Evolutionary conservation across 768 basidiomycete species (phyloP), one percentile per base, ranked within the genome.

Genomic region (Galerina sulciceps): DNA sequence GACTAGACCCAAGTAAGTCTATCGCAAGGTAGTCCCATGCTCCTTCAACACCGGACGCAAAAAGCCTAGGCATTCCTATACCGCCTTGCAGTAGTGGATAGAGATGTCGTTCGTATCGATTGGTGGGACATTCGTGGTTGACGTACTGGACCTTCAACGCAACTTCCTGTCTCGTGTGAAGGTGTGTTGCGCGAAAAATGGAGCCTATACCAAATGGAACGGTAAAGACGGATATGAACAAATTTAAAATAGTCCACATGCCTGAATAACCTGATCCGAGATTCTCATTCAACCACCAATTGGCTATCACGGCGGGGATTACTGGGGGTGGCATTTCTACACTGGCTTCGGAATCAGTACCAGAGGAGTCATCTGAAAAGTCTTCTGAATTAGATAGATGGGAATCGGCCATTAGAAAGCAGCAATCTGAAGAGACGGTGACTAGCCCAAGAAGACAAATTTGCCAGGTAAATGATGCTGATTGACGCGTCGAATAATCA

Each of bases 211-310:
- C 45, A 20, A 26, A 26, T 11, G 40, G 6, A 34, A 31, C 41
- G 23, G 20, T 17, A 23, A 9, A 3, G 2, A 13, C 18, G 11
- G 14, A 23, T 17, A 53, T 20, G 17, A 10, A 15, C 31, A 5
- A 57, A 23, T 43, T 6, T 6, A 49, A 23, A n/a, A 11, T 43
- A 20, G 10, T 47, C 53, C 15, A 67, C 78, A 57, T 57, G 86
- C 90, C 90, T 59, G 89, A 90, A 67, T 87, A 91, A 2, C 90
- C 90, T 44, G 88, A 85, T 20, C 90, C 90, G 26, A 92, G 76
- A 15, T 75, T 77, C 37, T 84, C 78, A 18, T 79, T 77, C 35
- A 92, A 67, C 71, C 76, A 82, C 73, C 81, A 91, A 67, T 90
- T 90, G 14, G 79, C 87, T 11, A 91, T 73, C n/a, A 72, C 53